phyloP scores from a whole-genome alignment of 2,329 filamentous ascomycete species.

The Aureobasidium lini region DNA sequence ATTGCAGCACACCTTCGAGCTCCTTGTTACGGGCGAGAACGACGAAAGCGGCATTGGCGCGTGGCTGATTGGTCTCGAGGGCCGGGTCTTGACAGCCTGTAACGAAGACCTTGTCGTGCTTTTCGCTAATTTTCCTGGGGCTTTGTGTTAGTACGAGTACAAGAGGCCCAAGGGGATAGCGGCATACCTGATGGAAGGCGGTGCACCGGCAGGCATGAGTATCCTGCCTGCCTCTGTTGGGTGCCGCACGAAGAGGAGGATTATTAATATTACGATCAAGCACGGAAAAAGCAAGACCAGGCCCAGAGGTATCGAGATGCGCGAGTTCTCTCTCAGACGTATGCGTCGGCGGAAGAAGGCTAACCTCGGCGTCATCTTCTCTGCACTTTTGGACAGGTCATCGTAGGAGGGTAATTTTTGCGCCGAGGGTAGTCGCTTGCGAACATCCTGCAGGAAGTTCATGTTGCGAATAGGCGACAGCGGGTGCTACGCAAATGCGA shows the following conservation, averaged over 20 bases:
- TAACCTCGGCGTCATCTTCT: constrained; percentile 46
- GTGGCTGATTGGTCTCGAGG: constrained; percentile 62
- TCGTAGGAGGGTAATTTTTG: constrained; percentile 38
- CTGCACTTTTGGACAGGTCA: constrained; percentile 34
- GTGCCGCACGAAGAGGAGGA: constrained; percentile 83
- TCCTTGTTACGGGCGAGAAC: constrained; percentile 95
- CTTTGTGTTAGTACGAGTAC: constrained; percentile 10
- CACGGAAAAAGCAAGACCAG: constrained; percentile 88
- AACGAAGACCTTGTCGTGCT: constrained; percentile 93
- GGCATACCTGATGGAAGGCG: constrained; percentile 78
- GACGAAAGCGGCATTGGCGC: constrained; percentile 92
- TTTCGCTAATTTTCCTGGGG: constrained; percentile 88
- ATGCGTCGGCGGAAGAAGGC: constrained; percentile 82
- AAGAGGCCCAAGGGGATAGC: neutral
- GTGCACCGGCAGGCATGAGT: constrained; percentile 78
- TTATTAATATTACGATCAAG: constrained; percentile 82
- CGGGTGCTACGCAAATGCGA: neutral
- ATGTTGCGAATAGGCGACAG: constrained; percentile 23
- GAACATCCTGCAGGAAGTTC: constrained; percentile 37
- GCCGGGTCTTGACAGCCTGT: constrained; percentile 71
- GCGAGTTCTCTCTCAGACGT: constrained; percentile 83
- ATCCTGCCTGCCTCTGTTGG: constrained; percentile 74
- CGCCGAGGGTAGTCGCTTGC: constrained; percentile 39
- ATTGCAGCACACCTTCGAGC: constrained; percentile 89
- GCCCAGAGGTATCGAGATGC: constrained; percentile 84